Percentiles rank a stretch among this genome's conserved stretches.
Evolutionary conservation across 2,329 filamentous ascomycete species (phyloP).

Genomic region (Ophiosphaerella herpotricha): DNA sequence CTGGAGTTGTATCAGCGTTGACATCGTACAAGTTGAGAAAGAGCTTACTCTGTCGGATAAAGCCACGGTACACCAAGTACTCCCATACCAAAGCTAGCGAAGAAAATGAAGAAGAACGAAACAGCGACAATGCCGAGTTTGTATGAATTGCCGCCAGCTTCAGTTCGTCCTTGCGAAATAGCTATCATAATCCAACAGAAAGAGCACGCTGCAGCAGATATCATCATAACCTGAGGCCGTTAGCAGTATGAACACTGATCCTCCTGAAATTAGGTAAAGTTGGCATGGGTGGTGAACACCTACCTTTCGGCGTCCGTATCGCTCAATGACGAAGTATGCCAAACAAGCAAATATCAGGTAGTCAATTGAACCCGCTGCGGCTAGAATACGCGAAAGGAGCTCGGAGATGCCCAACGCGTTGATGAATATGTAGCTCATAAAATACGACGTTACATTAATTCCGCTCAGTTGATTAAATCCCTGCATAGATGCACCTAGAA

Average conservation of each 20-base stretch:
- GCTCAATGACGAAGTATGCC: conserved; percentile 54
- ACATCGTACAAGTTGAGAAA: not conserved
- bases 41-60: conserved; percentile 36
- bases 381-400: conserved; percentile 40
- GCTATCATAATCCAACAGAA: conserved; percentile 57
- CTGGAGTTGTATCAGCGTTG: conserved; percentile 4
- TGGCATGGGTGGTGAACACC: not conserved
- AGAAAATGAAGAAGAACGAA: conserved; percentile 49
- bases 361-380: conserved; percentile 53
- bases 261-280: not conserved
- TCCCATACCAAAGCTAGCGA: conserved; percentile 43
- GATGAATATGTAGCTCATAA: conserved; percentile 49
- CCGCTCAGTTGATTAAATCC: conserved; percentile 51
- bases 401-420: conserved; percentile 46
- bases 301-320: conserved; percentile 51
- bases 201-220: conserved; percentile 53
- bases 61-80: conserved; percentile 43
- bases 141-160: conserved; percentile 49
- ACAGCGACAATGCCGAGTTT: conserved; percentile 55
- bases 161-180: conserved; percentile 48
- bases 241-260: not conserved
- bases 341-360: conserved; percentile 52
- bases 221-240: conserved; percentile 51
- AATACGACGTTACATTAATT: conserved; percentile 46
- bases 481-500: conserved; percentile 53